Evolutionary conservation across 2,329 filamentous ascomycete genomes (phyloP), one percentile per base, ranked within the genome.

Genomic region (Aureobasidium sp.): DNA sequence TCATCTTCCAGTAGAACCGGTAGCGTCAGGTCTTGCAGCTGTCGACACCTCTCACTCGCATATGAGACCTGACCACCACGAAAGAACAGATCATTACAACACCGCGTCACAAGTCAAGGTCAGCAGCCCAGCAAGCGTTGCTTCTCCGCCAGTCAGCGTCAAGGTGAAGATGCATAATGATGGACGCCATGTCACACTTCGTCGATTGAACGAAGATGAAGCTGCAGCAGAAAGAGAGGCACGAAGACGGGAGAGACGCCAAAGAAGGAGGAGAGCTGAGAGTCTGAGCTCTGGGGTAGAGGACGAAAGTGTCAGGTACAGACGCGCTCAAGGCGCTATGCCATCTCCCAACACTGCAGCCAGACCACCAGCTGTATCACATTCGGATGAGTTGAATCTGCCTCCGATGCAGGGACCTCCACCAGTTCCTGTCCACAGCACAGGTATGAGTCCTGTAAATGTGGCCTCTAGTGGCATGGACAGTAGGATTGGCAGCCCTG

Each of bases 121-220:
- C 16, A 48, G 25, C 42, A 50, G 59, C 14, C 36, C 42, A 16
- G 25, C 51, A 30, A 58, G 36, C 37, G 30, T 53, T 34, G 77
- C 76, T 30, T 83, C 82, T 0, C 83, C 82, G 16, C 82, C 83
- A 2, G 82, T 86, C 50, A 84, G 81, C 34, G 79, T 87, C 61
- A 85, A 86, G 70, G 79, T 87, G 44, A 85, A 85, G 68, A 84
- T 86, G 79, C 83, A 86, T 71, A 80, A 82, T 62, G 83, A 86
- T 64, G 83, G 83, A 29, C 78, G 83, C 8, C 82, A 85, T 67
- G 83, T 87, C 39, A 87, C 85, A 2, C 76, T 87, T 8, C 78
- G 84, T 34, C 77, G 83, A 13, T 73, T 87, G 30, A 84, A 82
- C 11, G 82, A 85, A 67, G 80, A 85, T 72, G 84, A 86, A 75